Conservation (phyloP, 2,329 filamentous ascomycete genomes). For the Whalleya microplaca region DNA sequence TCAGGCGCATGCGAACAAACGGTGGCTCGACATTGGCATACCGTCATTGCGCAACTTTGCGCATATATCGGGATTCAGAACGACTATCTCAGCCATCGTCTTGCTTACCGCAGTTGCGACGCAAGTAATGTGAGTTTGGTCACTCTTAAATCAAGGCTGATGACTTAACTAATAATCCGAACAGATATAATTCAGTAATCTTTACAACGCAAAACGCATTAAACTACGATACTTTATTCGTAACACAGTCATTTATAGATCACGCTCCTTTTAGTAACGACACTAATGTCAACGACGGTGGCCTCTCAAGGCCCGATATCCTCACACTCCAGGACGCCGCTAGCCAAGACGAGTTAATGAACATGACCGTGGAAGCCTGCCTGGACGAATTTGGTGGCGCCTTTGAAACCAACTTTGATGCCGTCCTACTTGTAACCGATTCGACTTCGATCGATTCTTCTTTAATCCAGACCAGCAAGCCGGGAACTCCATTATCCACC, state of each 20-base stretch:
- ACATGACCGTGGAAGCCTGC: conserved; percentile 39
- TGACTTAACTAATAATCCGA: conserved; percentile 23
- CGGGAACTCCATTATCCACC: conserved; percentile 32
- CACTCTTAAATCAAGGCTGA: not conserved
- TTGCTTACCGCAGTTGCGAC: conserved; percentile 47
- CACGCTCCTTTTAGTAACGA: conserved; percentile 44
- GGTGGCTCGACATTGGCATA: conserved; percentile 59
- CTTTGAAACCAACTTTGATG: conserved; percentile 39
- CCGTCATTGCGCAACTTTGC: conserved; percentile 55
- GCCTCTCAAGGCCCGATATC: conserved; percentile 40
- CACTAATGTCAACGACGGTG: conserved; percentile 39
- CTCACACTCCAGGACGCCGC: conserved; percentile 41
- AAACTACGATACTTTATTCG: conserved; percentile 37
- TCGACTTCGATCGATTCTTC: conserved; percentile 32
- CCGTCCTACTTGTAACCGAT: conserved; percentile 41
- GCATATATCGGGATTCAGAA: conserved; percentile 47
- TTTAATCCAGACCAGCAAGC: conserved; percentile 39
- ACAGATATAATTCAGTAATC: conserved; percentile 56
- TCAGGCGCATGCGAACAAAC: conserved; percentile 47
- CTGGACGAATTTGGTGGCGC: conserved; percentile 36
- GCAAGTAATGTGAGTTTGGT: conserved; percentile 52
- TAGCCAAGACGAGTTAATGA: conserved; percentile 21
- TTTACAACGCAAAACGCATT: conserved; percentile 44
- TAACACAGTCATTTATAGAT: conserved; percentile 41
- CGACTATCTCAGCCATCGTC: conserved; percentile 43